Base-by-base conservation (phyloP, 176 grass and related monocot genomes). In the Cenchrus fungigraminus region DNA sequence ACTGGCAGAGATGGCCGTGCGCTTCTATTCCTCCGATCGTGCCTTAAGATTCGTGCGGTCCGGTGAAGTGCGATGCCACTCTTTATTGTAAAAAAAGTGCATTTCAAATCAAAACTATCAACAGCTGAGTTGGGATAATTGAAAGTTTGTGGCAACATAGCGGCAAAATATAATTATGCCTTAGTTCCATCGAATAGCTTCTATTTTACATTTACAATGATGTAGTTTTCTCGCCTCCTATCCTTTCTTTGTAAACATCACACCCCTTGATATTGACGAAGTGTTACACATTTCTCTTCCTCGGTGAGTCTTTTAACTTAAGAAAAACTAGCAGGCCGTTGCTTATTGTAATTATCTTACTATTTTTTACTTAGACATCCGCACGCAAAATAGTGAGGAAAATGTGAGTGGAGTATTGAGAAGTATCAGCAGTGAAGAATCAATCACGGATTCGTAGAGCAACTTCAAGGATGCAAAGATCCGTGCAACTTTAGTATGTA, bases 11-110 rank as follows among this genome's bases (percentile, higher is more conserved):
- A 34, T 43, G 85, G 52, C 0, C 2, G 29, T 71, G 51, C 6
- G 53, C 28, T 10, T 70, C 47, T 77, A 53, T 19, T 2, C 3
- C 20, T 34, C 54, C 13, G 14, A 11, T 55, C 14, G 3, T 10
- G 68, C 85, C 0, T 80, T 46, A 10, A 56, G 77, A 71, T 86
- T 78, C 4, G 83, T 85, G 59, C 28, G 28, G 1, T 14, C 56
- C 31, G 3, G 1, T 2, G n/a, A 28, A n/a, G 22, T 40, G 37
- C 37, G 37, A 40, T 40, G 37, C 37, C 2, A 40, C 37, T 40
- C 37, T 4, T 4, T 40, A 40, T 40, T 4, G 37, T 40, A 57
- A 57, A 19, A 19, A 20, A 57, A 19, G 1, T 19, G 16, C 54
- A 17, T 57, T 57, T 57, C 54, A 57, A 19, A 19, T 57, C 15